A percentile compares a stretch with the other conserved stretches of the same genome.
phyloP scores from a whole-genome alignment of 305 asterid genomes.

The Solanum hybrid region DNA sequence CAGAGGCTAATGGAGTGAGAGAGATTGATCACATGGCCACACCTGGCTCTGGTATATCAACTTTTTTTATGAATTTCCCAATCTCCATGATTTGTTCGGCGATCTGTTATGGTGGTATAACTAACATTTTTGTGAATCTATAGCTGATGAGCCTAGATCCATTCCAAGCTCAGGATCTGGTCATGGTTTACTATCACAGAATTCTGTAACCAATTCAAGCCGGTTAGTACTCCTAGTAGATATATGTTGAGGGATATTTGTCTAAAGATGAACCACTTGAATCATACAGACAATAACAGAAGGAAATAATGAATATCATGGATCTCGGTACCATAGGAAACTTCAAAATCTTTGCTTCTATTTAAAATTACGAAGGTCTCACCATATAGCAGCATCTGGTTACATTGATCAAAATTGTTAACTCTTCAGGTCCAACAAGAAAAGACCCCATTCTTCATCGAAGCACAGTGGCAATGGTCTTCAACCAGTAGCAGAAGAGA shows the following conservation, averaged over 20 bases:
- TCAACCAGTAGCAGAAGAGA: slow-evolving; percentile 77
- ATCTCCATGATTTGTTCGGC: neutral
- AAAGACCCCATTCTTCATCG: slow-evolving; percentile 55
- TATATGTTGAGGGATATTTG: neutral
- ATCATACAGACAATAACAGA: neutral
- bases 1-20: slow-evolving; percentile 27
- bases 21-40: slow-evolving; percentile 42
- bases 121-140: slow-evolving; percentile 7
- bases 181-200: slow-evolving; percentile 46
- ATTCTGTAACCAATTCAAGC: slow-evolving; percentile 54
- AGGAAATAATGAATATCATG: neutral
- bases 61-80: neutral
- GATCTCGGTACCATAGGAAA: neutral
- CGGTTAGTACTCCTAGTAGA: slow-evolving; percentile 32
- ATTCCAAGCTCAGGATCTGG: slow-evolving; percentile 84
- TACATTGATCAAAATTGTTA: neutral
- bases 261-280: neutral
- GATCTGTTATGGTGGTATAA: slow-evolving; percentile 7
- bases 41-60: slow-evolving; percentile 57
- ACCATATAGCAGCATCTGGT: neutral
- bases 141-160: slow-evolving; percentile 57
- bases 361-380: neutral
- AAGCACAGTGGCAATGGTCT: slow-evolving; percentile 58
- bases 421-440: slow-evolving; percentile 53
- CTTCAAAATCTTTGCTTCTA: neutral